Evolutionary conservation across 768 basidiomycete genomes (phyloP).

Genomic region (Pleurotus tuber-regium): DNA sequence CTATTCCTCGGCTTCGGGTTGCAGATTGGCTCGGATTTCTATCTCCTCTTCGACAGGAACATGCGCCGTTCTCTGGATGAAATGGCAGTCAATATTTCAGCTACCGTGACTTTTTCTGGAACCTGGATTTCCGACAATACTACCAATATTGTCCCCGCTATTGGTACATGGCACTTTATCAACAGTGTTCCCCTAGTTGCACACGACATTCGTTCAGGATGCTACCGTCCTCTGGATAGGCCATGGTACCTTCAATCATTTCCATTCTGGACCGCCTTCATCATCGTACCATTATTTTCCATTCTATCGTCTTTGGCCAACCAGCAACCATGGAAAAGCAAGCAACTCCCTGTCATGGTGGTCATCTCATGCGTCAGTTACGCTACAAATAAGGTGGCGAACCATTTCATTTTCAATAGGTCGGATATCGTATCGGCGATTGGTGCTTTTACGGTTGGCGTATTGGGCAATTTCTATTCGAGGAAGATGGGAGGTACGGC

Average conservation of each 20-base stretch:
- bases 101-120: conserved; percentile 55
- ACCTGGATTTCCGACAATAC: conserved; percentile 64
- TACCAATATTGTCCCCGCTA: conserved; percentile 41
- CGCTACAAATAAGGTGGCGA: conserved; percentile 77
- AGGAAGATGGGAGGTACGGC: conserved; percentile 82
- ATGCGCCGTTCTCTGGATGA: conserved; percentile 52
- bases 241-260: conserved; percentile 83
- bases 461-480: conserved; percentile 80
- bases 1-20: conserved; percentile 83
- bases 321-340: conserved; percentile 70
- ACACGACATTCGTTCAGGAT: conserved; percentile 57
- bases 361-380: conserved; percentile 79
- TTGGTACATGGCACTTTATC: conserved; percentile 67
- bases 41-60: conserved; percentile 62
- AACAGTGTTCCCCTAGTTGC: conserved; percentile 44
- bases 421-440: conserved; percentile 84
- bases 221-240: conserved; percentile 62
- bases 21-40: conserved; percentile 82
- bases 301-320: conserved; percentile 71
- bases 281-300: conserved; percentile 77
- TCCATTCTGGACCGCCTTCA: conserved; percentile 72
- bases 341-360: conserved; percentile 80
- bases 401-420: conserved; percentile 81
- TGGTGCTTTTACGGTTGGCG: conserved; percentile 78
- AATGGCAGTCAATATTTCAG: conserved; percentile 49